Evolutionary conservation across 2,329 filamentous ascomycete genomes (phyloP).

Genomic region (Sporothrix mexicana): DNA sequence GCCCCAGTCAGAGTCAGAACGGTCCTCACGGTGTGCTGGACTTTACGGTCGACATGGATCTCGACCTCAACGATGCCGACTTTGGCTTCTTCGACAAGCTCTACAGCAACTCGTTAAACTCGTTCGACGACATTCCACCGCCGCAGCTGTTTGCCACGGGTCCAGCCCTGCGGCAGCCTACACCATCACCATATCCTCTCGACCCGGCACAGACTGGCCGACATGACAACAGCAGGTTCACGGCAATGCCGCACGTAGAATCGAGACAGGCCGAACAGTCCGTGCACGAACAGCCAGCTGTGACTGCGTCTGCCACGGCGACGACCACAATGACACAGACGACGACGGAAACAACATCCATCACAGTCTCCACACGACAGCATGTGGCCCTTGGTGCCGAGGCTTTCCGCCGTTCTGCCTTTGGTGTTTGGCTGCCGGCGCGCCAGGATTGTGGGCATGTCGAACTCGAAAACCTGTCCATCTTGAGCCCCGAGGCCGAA

Average conservation of each 20-base stretch:
- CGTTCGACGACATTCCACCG: slow-evolving; percentile 39
- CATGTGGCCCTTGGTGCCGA: slow-evolving; percentile 46
- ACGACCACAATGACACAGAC: not conserved
- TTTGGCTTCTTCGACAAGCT: slow-evolving; percentile 58
- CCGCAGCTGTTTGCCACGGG: not conserved
- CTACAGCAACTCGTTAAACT: slow-evolving; percentile 53
- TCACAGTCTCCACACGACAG: not conserved
- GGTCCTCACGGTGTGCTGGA: slow-evolving; percentile 53
- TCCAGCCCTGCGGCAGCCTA: not conserved
- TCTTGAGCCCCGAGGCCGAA: slow-evolving; percentile 47
- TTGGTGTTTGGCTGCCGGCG: slow-evolving; percentile 59
- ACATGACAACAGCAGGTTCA: not conserved
- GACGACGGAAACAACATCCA: not conserved
- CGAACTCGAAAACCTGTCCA: slow-evolving; percentile 54
- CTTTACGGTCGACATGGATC: slow-evolving; percentile 56
- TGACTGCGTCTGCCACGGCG: too few relatives aligned
- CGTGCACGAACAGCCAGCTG: not conserved
- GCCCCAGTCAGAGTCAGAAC: slow-evolving; percentile 42
- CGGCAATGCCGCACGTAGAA: too few relatives aligned
- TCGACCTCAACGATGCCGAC: slow-evolving; percentile 59
- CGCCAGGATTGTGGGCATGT: slow-evolving; percentile 52
- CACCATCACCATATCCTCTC: not conserved
- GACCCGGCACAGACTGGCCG: not conserved
- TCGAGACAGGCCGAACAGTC: not conserved
- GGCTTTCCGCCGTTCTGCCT: slow-evolving; percentile 57